phyloP scores from a whole-genome alignment of 441 rosid genomes.

The Pelargonium cotyledonis region DNA sequence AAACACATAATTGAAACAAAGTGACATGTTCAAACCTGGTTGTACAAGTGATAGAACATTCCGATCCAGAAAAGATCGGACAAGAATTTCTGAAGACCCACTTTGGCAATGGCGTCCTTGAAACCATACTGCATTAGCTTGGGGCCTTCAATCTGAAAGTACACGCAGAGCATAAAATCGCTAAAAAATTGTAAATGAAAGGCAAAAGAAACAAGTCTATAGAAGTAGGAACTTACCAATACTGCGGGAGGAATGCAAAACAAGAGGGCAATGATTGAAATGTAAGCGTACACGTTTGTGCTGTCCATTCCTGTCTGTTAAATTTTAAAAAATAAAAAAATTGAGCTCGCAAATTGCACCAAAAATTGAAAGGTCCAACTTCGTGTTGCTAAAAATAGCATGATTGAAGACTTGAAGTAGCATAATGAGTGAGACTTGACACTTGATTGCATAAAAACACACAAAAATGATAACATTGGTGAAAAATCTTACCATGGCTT shows the following conservation, averaged over 20 bases:
- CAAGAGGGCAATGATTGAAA: constrained; percentile 49
- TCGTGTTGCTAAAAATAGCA: too few species aligned
- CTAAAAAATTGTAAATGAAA: too few species aligned
- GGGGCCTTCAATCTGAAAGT: constrained; percentile 53
- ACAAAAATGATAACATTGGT: background rate
- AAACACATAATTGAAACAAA: too few species aligned
- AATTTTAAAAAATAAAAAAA: background rate
- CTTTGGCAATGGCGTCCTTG: constrained; percentile 49
- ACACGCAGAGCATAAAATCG: too few species aligned
- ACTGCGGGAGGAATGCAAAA: constrained; percentile 57
- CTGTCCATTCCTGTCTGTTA: constrained; percentile 63
- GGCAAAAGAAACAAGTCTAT: too few species aligned
- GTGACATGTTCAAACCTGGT: constrained; percentile 34
- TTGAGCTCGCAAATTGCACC: too few species aligned
- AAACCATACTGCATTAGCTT: constrained; percentile 50
- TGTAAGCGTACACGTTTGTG: constrained; percentile 55
- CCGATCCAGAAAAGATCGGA: constrained; percentile 57
- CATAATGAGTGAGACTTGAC: too few species aligned
- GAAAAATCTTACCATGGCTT: constrained; percentile 4
- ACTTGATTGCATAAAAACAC: too few species aligned
- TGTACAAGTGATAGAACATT: constrained; percentile 58
- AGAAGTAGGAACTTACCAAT: constrained; percentile 31
- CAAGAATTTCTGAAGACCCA: constrained; percentile 45
- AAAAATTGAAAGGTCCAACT: too few species aligned
- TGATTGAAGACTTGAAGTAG: too few species aligned